A percentile compares a stretch with the other conserved stretches of the same genome.
These are phyloP conservation scores for Vinca minor DNA, from an alignment of 257 asterid genomes.

Conservation along the genomic window DNA sequence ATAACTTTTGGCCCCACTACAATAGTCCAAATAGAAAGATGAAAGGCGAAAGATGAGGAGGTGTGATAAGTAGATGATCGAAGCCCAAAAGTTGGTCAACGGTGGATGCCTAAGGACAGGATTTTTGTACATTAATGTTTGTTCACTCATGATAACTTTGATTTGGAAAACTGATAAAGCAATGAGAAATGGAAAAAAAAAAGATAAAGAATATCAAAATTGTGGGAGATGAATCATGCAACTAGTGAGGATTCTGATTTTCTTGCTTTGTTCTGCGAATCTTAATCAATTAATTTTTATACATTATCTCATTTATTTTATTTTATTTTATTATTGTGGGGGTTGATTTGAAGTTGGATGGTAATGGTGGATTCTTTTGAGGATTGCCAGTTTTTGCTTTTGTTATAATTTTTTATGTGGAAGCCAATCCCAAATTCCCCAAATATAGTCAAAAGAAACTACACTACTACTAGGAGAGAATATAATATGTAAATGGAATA, in stretches of 20 bases:
- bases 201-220: conserved; percentile 32
- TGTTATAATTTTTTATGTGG: neutral
- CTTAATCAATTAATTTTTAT: conserved; percentile 17
- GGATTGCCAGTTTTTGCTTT: conserved; percentile 20
- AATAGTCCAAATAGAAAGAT: conserved; percentile 9
- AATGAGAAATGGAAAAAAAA: conserved; percentile 8
- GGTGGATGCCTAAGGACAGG: too few species aligned
- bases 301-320: conserved; percentile 19
- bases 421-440: neutral
- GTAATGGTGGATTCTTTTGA: conserved; percentile 6
- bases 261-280: conserved; percentile 10
- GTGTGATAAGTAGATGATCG: neutral
- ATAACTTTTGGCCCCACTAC: too few species aligned
- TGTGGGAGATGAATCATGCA: conserved; percentile 59
- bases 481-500: too few species aligned
- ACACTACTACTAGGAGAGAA: neutral
- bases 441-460: neutral
- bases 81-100: too few species aligned
- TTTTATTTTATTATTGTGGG: neutral
- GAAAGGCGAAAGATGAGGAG: too few species aligned
- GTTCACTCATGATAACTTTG: conserved; percentile 12
- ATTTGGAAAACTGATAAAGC: conserved; percentile 7
- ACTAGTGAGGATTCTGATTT: conserved; percentile 25
- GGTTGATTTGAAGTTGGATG: conserved; percentile 6
- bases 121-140: neutral